These are phyloP conservation scores for Pythium insidiosum DNA, from an alignment of 352 stramenopile genomes.

Conservation along the genomic window DNA sequence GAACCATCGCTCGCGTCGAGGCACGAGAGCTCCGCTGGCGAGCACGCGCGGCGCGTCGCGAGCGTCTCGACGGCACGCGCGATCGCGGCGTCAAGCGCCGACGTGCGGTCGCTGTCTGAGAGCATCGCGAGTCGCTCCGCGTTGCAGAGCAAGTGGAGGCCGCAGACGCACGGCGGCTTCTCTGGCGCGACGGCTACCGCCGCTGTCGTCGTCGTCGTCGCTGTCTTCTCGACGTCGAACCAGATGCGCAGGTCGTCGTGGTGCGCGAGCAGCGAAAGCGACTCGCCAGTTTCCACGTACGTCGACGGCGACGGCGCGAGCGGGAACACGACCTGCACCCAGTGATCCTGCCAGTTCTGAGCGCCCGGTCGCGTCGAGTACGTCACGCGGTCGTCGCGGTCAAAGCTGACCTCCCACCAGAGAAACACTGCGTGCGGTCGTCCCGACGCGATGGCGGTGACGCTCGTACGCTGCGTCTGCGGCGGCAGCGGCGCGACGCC, in stretches of 20 bases:
- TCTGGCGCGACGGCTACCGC: slow-evolving; percentile 8
- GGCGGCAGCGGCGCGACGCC: slow-evolving; percentile 8
- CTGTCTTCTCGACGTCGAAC: slow-evolving; percentile 47
- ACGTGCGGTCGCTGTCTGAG: slow-evolving; percentile 27
- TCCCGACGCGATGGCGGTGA: slow-evolving; percentile 25
- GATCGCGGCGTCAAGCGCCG: slow-evolving; percentile 33
- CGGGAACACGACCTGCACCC: slow-evolving; percentile 72
- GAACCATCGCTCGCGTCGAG: slow-evolving; percentile 78
- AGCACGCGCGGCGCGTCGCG: slow-evolving; percentile 8
- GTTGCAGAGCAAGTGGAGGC: slow-evolving; percentile 74
- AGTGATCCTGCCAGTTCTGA: slow-evolving; percentile 83
- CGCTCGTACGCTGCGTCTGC: slow-evolving; percentile 26
- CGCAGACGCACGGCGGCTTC: slow-evolving; percentile 59
- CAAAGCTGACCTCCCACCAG: slow-evolving; percentile 76
- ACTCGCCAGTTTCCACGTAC: slow-evolving; percentile 7
- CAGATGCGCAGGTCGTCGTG: slow-evolving; percentile 75
- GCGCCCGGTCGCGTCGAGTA: slow-evolving; percentile 58
- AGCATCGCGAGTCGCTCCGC: slow-evolving; percentile 75
- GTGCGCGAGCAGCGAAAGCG: slow-evolving; percentile 38
- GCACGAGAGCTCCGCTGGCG: slow-evolving; percentile 25
- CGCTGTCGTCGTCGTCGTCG: slow-evolving; percentile 1
- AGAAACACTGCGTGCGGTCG: slow-evolving; percentile 63
- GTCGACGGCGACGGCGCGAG: slow-evolving; percentile 26
- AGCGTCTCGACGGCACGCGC: slow-evolving; percentile 19
- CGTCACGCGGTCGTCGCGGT: slow-evolving; percentile 30